Evolutionary conservation across 169 alveolate species (phyloP), one percentile per base, ranked within the genome.

Genomic region (Haemoproteus tartakovskyi): DNA sequence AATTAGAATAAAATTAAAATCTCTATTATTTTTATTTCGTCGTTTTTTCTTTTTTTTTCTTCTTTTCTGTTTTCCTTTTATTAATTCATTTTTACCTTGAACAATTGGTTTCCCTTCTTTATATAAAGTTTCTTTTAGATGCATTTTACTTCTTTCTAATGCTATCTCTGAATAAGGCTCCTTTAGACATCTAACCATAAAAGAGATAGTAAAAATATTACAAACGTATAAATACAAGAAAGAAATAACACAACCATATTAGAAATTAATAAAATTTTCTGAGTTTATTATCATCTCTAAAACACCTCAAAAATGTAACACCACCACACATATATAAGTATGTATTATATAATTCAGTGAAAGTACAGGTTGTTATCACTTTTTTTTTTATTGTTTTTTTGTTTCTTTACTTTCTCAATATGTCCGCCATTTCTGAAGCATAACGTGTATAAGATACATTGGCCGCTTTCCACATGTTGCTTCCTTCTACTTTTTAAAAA

Each of bases 101-200:
- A 85, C 59, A 30, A 85, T 87, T 33, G 93, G 87, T 47, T 74
- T 52, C 12, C 93, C 93, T 37, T 85, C 87, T 36, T 48, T 64
- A 63, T 88, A 88, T 24, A 85, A 62, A 2, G 90, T 86, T 61
- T 89, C 87, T 26, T 83, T 82, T 11, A 89, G 50, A 62, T 89
- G 82, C 60, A 89, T 83, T 60, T 59, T 79, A 67, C 88, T 83
- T 48, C 93, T 64, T 43, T 87, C 90, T 36, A 89, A 74, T 8
- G 93, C 93, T 78, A 79, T 89, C 18, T 89, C 93, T 8, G 90
- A 74, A 78, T 70, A 79, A 21, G 93, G 93, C 48, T 87, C 91
- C 50, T 89, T 89, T 48, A 89, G 81, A 48, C 93, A 89, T 62
- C 93, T 89, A 51, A n/a, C 12, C 11, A 56, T n/a, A 54, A 21